Evolutionary conservation across 805 yeast genomes (phyloP), one percentile per base, ranked within the genome.

Genomic region (Metschnikowia koreensis): DNA sequence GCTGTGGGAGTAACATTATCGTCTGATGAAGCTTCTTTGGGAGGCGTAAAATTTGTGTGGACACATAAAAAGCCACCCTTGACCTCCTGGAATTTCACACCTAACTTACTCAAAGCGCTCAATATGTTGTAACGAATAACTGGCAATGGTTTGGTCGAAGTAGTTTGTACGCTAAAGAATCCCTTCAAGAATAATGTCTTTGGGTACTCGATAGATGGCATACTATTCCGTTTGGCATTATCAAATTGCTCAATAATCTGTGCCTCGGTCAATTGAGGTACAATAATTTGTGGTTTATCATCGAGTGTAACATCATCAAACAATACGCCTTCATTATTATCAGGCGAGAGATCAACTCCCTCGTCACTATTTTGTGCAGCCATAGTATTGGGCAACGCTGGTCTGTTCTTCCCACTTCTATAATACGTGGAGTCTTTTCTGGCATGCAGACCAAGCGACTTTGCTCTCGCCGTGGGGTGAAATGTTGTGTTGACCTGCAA

Each of bases 151-250:
- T 90, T 90, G 4, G 97, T 89, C 1, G 97, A 90, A 0, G 98
- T 92, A 1, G 96, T 89, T 70, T 92, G 97, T 45, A 92, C 97
- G 53, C 93, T 85, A 70, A 92, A 92, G 64, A 93, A 92, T 1
- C 97, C 97, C 66, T 91, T 89, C 66, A 92, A 77, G 74, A 90
- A 91, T 58, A 92, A 79, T 1, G 96, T 92, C 70, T 87, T 87
- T 54, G 97, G 96, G 65, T 84, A 89, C 64, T 92, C 97, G 66
- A 93, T 90, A 0, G 97, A 90, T 28, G 96, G 96, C 97, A 92
- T 91, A 13, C 87, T 71, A 50, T 89, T 89, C 2, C 86, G 82
- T 51, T 83, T 81, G 12, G 96, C 91, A 54, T 72, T 59, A 47
- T 73, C 66, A 62, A 70, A 71, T 53, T 75, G 76, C 29, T 72